Conservation (phyloP, 129 eudicot genomes). For the Centaurea solstitialis region DNA sequence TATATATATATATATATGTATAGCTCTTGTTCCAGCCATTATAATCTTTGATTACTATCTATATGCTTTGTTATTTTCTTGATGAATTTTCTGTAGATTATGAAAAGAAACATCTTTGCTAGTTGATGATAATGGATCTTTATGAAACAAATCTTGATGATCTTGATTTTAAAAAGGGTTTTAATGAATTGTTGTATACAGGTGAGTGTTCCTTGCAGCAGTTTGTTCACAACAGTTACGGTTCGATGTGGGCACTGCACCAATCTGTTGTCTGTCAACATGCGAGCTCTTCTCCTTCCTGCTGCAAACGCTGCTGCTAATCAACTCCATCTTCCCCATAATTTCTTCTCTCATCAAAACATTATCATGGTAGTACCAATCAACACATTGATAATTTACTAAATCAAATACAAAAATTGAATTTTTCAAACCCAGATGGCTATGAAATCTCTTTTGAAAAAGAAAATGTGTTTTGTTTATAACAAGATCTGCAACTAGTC, state of each 20-base stretch:
- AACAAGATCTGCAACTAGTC: background rate
- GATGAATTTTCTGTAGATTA: background rate
- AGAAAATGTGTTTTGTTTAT: background rate
- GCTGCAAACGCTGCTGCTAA: slow-evolving; percentile 36
- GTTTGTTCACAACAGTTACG: slow-evolving; percentile 87
- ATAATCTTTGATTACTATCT: background rate
- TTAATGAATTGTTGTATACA: slow-evolving; percentile 18
- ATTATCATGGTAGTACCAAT: slow-evolving; percentile 71
- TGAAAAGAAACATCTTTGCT: background rate
- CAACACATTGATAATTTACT: too few relatives aligned
- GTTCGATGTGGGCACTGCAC: slow-evolving; percentile 98
- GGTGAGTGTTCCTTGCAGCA: slow-evolving; percentile 97
- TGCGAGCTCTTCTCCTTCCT: slow-evolving; percentile 67
- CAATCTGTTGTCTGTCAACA: slow-evolving; percentile 73
- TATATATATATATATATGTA: too few relatives aligned
- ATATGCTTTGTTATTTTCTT: background rate
- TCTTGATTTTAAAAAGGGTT: background rate
- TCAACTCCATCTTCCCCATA: slow-evolving; percentile 67
- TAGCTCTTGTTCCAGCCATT: background rate
- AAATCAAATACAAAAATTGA: too few relatives aligned
- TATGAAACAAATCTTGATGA: too few relatives aligned
- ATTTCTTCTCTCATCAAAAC: slow-evolving; percentile 78
- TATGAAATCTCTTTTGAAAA: background rate
- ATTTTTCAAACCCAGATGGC: too few relatives aligned
- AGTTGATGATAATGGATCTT: background rate